These are phyloP conservation scores for Trichoderma afroharzianum DNA, from an alignment of 2,329 filamentous ascomycete species.

Conservation along the genomic window DNA sequence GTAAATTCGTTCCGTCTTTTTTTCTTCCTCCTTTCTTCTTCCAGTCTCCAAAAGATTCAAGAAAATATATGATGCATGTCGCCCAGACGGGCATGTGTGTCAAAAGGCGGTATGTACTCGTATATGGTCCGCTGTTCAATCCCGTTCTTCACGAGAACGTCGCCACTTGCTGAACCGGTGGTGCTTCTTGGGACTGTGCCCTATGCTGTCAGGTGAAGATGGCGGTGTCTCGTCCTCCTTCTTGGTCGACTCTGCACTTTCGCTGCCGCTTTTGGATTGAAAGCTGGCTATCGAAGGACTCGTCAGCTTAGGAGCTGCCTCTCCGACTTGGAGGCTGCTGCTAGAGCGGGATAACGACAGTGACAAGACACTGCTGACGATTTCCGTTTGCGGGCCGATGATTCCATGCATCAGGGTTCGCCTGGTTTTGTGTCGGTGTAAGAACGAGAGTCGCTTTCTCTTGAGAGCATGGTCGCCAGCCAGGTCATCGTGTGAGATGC, in stretches of 20 bases:
- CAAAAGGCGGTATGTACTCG: background rate
- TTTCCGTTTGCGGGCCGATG: conserved; percentile 37
- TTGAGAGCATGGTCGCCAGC: conserved; percentile 40
- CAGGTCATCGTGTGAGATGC: conserved; percentile 53
- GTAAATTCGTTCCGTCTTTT: conserved; percentile 18
- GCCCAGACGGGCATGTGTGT: conserved; percentile 14
- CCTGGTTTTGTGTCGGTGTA: conserved; percentile 46
- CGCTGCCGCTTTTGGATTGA: conserved; percentile 37
- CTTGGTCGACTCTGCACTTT: conserved; percentile 33
- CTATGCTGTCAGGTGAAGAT: conserved; percentile 33
- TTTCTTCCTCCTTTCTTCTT: background rate
- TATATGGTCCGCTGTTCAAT: background rate
- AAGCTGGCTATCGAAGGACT: conserved; percentile 31
- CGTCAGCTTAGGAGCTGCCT: conserved; percentile 21
- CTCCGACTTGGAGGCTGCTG: conserved; percentile 22
- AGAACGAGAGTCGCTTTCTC: conserved; percentile 45
- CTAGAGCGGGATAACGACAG: conserved; percentile 28
- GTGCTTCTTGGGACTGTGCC: conserved; percentile 28
- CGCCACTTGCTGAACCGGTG: conserved; percentile 13
- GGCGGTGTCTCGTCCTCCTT: conserved; percentile 35
- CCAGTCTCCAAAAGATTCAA: background rate
- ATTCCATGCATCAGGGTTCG: conserved; percentile 46
- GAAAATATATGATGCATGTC: background rate
- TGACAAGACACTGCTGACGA: conserved; percentile 33
- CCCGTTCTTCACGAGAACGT: background rate